Conservation (phyloP, 1,139 yeast genomes). For the Candida frijolesensis region DNA sequence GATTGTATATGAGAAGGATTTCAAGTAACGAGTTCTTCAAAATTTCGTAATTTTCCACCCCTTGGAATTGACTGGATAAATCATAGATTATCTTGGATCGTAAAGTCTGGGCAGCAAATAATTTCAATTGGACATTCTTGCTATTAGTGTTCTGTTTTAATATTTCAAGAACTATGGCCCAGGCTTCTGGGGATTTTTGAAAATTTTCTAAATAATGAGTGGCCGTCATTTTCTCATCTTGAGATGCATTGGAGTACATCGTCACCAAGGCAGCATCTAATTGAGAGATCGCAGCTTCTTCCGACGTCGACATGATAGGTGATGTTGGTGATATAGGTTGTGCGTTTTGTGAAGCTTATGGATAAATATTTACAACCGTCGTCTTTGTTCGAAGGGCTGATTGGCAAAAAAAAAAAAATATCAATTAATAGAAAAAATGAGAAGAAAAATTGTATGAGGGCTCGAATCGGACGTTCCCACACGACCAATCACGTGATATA, state of each 20-base stretch:
- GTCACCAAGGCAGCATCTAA: conserved; percentile 57
- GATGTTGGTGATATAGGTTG: neutral
- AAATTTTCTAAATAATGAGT: conserved; percentile 72
- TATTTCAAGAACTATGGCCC: conserved; percentile 54
- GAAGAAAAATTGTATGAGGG: neutral
- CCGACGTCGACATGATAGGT: conserved; percentile 11
- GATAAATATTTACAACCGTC: no score
- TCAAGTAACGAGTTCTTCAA: conserved; percentile 66
- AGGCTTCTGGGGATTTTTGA: conserved; percentile 76
- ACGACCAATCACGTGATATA: neutral
- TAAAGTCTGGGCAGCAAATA: conserved; percentile 90
- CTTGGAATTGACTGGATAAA: conserved; percentile 70
- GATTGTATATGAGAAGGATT: conserved; percentile 51
- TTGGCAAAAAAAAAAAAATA: no score
- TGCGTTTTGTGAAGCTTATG: no score
- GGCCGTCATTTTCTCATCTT: conserved; percentile 59
- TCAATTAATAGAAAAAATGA: neutral
- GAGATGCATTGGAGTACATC: conserved; percentile 58
- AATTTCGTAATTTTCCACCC: conserved; percentile 42
- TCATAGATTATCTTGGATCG: conserved; percentile 85
- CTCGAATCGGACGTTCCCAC: neutral
- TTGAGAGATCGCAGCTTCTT: conserved; percentile 20
- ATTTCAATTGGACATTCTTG: conserved; percentile 52
- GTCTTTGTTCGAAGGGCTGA: no score
- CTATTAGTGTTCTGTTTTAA: conserved; percentile 21